Percentiles rank a stretch among this genome's conserved stretches.
Conservation (phyloP, 2,329 filamentous ascomycete genomes). For the Meredithiella fracta region DNA sequence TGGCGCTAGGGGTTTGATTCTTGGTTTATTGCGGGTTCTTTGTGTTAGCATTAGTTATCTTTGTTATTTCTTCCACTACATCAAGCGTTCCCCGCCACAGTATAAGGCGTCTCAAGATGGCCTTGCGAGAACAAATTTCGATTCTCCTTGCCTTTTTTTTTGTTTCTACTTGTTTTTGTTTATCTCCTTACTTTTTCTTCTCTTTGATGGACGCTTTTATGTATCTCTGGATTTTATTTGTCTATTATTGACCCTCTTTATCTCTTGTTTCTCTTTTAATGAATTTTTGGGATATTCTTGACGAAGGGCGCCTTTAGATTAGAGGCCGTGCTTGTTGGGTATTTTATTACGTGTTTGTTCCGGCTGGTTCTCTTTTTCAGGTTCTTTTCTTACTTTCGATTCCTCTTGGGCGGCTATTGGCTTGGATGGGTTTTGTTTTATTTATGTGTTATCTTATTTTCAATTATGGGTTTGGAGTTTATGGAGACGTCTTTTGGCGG, state of each 20-base stretch:
- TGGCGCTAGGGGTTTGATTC: not conserved
- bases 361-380: no score
- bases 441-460: no score
- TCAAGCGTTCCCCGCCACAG: not conserved
- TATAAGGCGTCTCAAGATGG: not conserved
- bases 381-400: no score
- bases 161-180: conserved; percentile 5
- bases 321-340: no score
- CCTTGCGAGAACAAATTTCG: not conserved
- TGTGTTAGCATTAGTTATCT: not conserved
- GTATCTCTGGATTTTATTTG: not conserved
- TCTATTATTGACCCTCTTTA: not conserved
- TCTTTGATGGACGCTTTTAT: conserved; percentile 3
- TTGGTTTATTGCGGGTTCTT: conserved; percentile 1
- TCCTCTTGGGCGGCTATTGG: no score
- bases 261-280: conserved; percentile 1
- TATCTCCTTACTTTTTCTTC: not conserved
- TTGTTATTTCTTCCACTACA: not conserved
- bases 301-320: no score
- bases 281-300: not conserved
- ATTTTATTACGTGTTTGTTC: no score
- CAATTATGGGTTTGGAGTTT: no score
- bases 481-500: no score
- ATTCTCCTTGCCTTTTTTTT: not conserved
- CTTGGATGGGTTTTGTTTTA: no score